A percentile compares a stretch with the other conserved stretches of the same genome.
Conservation (phyloP, 495 filamentous ascomycete species). For the Haplographium delicatum region DNA sequence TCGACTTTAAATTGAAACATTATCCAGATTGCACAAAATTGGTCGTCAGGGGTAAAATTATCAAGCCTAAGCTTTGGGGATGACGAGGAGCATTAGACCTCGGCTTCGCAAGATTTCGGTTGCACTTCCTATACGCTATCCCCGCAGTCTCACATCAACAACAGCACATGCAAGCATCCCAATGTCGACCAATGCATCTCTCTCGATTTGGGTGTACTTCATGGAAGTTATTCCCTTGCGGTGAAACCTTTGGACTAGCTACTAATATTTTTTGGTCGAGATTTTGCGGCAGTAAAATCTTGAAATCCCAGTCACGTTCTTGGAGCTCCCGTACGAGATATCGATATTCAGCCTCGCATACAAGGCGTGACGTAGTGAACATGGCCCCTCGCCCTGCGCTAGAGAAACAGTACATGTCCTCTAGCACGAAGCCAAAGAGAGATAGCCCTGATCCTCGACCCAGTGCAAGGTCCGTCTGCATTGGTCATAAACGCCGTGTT, state of each 20-base stretch:
- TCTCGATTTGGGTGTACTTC: not conserved
- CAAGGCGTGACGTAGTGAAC: not conserved
- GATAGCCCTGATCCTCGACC: conserved; percentile 25
- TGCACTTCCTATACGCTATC: no score
- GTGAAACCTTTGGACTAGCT: not conserved
- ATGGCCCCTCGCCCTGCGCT: conserved; percentile 17
- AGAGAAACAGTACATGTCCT: conserved; percentile 25
- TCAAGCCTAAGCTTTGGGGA: no score
- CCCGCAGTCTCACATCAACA: not conserved
- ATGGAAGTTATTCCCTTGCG: not conserved
- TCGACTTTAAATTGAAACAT: no score
- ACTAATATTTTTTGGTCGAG: not conserved
- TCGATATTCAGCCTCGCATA: not conserved
- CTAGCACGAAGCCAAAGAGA: conserved; percentile 11
- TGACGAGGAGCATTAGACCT: no score
- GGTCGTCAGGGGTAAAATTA: no score
- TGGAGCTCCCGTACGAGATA: not conserved
- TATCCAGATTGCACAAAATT: no score
- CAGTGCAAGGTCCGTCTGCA: conserved; percentile 33
- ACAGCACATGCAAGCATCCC: not conserved
- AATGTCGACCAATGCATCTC: conserved; percentile 16
- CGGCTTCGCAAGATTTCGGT: conserved; percentile 4
- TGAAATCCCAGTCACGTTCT: not conserved
- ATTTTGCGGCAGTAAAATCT: no score
- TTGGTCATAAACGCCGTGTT: no score